Evolutionary conservation across 2,329 filamentous ascomycete genomes (phyloP).

Genomic region (Aschersonia sp.): DNA sequence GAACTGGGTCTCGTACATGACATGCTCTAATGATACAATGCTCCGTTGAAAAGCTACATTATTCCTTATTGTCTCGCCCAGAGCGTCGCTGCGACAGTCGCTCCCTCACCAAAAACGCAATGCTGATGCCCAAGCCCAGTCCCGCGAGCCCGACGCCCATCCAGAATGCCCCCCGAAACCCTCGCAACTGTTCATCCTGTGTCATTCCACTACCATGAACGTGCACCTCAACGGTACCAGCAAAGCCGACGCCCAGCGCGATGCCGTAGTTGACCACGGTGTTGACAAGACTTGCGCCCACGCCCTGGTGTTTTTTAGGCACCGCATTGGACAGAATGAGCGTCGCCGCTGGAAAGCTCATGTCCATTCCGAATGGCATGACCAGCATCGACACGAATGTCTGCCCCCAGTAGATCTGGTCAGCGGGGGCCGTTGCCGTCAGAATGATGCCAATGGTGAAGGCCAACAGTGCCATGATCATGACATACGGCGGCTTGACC

Average conservation of each 20-base stretch:
- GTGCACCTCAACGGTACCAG: constrained; percentile 44
- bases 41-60: no score
- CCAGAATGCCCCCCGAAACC: constrained; percentile 8
- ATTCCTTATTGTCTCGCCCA: not conserved
- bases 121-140: constrained; percentile 7
- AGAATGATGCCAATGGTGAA: constrained; percentile 29
- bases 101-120: constrained; percentile 2
- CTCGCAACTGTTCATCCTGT: constrained; percentile 3
- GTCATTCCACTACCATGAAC: constrained; percentile 12
- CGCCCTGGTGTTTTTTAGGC: constrained; percentile 28
- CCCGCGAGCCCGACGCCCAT: constrained; percentile 24
- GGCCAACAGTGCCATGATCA: constrained; percentile 27
- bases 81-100: not conserved
- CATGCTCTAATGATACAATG: no score
- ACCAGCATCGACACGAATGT: constrained; percentile 43
- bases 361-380: constrained; percentile 51
- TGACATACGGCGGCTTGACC: constrained; percentile 22
- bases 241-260: constrained; percentile 49
- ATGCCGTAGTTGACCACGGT: constrained; percentile 58
- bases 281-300: constrained; percentile 39
- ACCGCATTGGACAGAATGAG: constrained; percentile 42
- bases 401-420: constrained; percentile 50
- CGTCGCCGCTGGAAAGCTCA: constrained; percentile 48
- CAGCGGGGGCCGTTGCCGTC: constrained; percentile 30
- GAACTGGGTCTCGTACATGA: no score